A percentile compares a stretch with the other conserved stretches of the same genome.
phyloP scores from a whole-genome alignment of 176 grass and related monocot genomes.

The bread wheat (Triticum aestivum) region IWGSC_CS_RefSeq_v2.1 NC_057801.1:275094392-275094891 shows the following conservation, averaged over 20 bases:
- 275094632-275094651: conserved; percentile 77
- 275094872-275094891: conserved; percentile 75
- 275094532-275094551: conserved; percentile 91
- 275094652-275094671: conserved; percentile 84
- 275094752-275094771: conserved; percentile 76
- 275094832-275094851: conserved; percentile 81
- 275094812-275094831: conserved; percentile 88
- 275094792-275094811: conserved; percentile 94
- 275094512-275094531: conserved; percentile 76
- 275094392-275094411: conserved; percentile 83
- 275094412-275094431: conserved; percentile 73
- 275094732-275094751: conserved; percentile 67
- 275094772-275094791: conserved; percentile 87
- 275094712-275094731: conserved; percentile 60
- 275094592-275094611: conserved; percentile 87
- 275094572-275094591: conserved; percentile 91
- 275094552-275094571: conserved; percentile 64
- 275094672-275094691: conserved; percentile 65
- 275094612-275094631: conserved; percentile 73
- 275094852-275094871: conserved; percentile 84
- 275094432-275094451: conserved; percentile 91
- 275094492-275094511: conserved; percentile 80
- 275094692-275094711: conserved; percentile 37
- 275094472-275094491: conserved; percentile 67
- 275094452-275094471: conserved; percentile 54